phyloP scores from a whole-genome alignment of 805 yeast genomes.

The Ogataea pilisensis region DNA sequence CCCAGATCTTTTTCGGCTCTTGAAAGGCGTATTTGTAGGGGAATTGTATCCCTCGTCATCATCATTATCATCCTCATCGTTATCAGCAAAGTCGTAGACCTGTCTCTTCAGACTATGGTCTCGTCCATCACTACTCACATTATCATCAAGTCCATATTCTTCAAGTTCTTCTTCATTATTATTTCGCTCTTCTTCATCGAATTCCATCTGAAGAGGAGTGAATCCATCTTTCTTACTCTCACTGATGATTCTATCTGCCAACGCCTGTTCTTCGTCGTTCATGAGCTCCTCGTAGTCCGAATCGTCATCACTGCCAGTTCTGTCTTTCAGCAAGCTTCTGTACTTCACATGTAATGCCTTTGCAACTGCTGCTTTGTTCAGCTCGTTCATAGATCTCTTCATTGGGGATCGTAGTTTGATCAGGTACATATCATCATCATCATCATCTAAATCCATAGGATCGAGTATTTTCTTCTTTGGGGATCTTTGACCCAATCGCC shows the following conservation, averaged over 20 bases:
- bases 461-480: conserved; percentile 35
- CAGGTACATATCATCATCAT: conserved; percentile 30
- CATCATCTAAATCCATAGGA: conserved; percentile 4
- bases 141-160: conserved; percentile 1
- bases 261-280: conserved; percentile 35
- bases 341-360: conserved; percentile 39
- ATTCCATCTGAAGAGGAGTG: conserved; percentile 16
- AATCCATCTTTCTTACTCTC: conserved; percentile 33
- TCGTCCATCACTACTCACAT: not conserved
- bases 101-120: too few relatives aligned
- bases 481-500: conserved; percentile 24
- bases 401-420: conserved; percentile 44
- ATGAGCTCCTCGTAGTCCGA: conserved; percentile 32
- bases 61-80: too few relatives aligned
- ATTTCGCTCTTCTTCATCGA: conserved; percentile 11
- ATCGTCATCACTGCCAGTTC: conserved; percentile 27
- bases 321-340: conserved; percentile 17
- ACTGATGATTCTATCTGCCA: conserved; percentile 45
- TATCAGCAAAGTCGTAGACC: too few relatives aligned
- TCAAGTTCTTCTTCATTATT: conserved; percentile 2
- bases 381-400: conserved; percentile 33
- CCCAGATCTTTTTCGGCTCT: conserved; percentile 20
- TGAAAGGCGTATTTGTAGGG: not conserved
- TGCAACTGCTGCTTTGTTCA: conserved; percentile 46
- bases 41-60: not conserved